Evolutionary conservation across 768 basidiomycete species (phyloP), one percentile per base, ranked within the genome.

Genomic region (Leccinum broughii): DNA sequence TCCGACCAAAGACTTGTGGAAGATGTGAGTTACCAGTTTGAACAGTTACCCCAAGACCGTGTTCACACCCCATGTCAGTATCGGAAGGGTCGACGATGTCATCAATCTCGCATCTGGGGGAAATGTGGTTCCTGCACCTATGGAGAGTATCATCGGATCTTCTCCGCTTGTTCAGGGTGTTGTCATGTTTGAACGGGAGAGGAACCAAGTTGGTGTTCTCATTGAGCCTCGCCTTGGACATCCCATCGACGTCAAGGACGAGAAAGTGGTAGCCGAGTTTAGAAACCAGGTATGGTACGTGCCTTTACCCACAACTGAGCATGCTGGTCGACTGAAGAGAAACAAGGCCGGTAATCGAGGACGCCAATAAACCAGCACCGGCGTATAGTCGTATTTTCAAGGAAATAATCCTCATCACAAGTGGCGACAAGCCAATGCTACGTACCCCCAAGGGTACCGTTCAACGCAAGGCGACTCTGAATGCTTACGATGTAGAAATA

Each of bases 341-440:
- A 52, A 10, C 30, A 46, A 81, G 78, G 76, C 71, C 77, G 0
- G 55, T 63, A n/a, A 75, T 83, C 1, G 79, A 80, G 24, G 76
- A 80, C 41, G 81, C 80, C 1, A 83, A 82, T 49, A 68, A 63
- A 9, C 58, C 63, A 2, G 73, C 80, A 0, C 81, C 81, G 0
- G 69, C 76, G 0, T 80, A 77, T 60, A 79, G 78, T 56, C 72
- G 77, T 9, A 75, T 82, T 9, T 81, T 79, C 69, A 81, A 81
- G 66, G 80, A 84, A 64, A 80, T 84, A 82, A 82, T 85, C 46
- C 41, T 84, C 14, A 63, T 84, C 8, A 71, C 81, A 1, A 66
- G 68, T 1, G 46, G 71, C 14, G 70, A 66, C 2, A 81, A 80
- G 62, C 84, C 83, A 0, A 64, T 85, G 50, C 68, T 74, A 8